These are phyloP conservation scores for Solanum sitiens DNA, from an alignment of 257 asterid genomes.

Conservation along the genomic window DNA sequence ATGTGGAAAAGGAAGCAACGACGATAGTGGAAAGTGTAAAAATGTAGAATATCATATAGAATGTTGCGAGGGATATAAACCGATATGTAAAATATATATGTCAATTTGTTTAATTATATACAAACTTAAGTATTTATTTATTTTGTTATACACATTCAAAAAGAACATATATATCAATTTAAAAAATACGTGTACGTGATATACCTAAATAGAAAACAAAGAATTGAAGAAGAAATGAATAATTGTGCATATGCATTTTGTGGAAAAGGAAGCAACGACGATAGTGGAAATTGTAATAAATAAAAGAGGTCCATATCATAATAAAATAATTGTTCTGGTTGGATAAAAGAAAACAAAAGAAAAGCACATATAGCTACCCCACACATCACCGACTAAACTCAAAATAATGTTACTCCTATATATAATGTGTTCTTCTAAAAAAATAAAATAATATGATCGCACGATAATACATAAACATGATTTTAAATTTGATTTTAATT, in stretches of 20 bases:
- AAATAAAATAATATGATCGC: neutral
- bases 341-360: neutral
- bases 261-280: neutral
- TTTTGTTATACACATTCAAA: accelerated
- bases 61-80: no score
- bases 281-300: neutral
- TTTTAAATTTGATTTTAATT: no score
- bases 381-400: neutral
- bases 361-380: neutral
- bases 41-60: neutral
- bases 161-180: no score
- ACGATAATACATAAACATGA: no score
- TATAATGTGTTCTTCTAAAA: neutral
- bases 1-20: neutral
- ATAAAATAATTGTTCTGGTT: neutral
- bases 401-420: neutral
- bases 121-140: no score
- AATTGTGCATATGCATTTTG: neutral
- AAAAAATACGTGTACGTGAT: no score
- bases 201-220: neutral
- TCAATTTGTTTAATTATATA: no score
- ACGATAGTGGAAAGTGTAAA: neutral
- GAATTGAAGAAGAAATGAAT: neutral
- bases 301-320: neutral
- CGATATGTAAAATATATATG: no score